Evolutionary conservation across 495 filamentous ascomycete species (phyloP), one percentile per base, ranked within the genome.

Genomic region (Annulohypoxylon nitens): DNA sequence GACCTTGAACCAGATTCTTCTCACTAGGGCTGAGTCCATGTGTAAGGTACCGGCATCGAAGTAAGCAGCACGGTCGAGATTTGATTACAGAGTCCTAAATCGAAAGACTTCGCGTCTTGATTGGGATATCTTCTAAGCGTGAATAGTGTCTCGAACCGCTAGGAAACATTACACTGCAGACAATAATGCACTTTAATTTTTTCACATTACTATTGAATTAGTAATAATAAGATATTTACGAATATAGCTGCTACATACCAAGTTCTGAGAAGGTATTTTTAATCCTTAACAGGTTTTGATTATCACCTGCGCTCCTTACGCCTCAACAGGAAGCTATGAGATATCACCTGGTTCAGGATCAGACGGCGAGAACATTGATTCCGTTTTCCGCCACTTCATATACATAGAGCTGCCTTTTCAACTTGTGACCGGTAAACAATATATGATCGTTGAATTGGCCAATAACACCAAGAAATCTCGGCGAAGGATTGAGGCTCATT

Each of bases 101-200:
- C 45, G 18, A 30, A 43, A 36, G 60, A 63, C 26, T 10, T 12
- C 18, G 6, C 4, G 2, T 64, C 55, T 20, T 4, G 14, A 47
- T 68, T 23, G 26, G 55, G 64, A 51, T 33, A 30, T 68, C 55
- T 60, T 53, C 64, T 68, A 68, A 68, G 64, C 55, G 14, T 23
- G 30, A 33, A 41, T 11, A 9, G 23, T 25, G 41, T 41, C 12
- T 48, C 14, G 2, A 37, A 23, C n/a, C n/a, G 33, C 34, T 37
- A 45, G 20, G 37, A n/a, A 2, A 25, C 4, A 36, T 60, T 2
- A 20, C 57, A 60, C 18, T 41, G 30, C 53, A 57, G 53, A 57
- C 26, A 26, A 36, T 36, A 57, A 6, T 12, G 14, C 26, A 30
- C 16, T 54, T 51, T 25, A 2, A 11, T 8, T 8, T 20, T 47